phyloP scores from a whole-genome alignment of 2,329 filamentous ascomycete genomes.

The Ustulina deusta region DNA sequence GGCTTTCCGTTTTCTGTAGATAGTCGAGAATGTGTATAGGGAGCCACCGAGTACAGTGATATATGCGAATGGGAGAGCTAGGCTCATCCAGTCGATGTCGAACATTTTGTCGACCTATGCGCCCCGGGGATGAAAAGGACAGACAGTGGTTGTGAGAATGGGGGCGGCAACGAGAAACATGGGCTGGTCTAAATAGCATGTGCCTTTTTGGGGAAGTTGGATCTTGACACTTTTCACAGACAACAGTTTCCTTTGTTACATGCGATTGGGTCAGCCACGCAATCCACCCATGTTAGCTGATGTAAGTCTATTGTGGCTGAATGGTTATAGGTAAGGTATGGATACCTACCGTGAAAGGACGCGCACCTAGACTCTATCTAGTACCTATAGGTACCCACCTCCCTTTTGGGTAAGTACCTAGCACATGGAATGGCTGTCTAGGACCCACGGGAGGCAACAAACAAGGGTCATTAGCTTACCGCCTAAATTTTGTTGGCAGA shows the following conservation, averaged over 20 bases:
- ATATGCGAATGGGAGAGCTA: conserved; percentile 90
- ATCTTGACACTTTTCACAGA: conserved; percentile 51
- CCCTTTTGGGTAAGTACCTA: not conserved
- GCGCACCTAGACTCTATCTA: no score
- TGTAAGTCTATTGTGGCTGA: no score
- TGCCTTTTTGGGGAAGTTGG: conserved; percentile 37
- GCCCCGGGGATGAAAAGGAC: conserved; percentile 15
- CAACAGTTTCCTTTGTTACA: conserved; percentile 20
- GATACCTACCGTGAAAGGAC: no score
- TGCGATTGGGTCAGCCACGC: conserved; percentile 9
- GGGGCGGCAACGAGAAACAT: conserved; percentile 31
- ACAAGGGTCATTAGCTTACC: conserved; percentile 39
- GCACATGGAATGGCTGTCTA: no score
- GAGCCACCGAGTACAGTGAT: conserved; percentile 87
- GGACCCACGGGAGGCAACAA: not conserved
- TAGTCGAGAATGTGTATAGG: conserved; percentile 88
- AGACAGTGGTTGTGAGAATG: conserved; percentile 22
- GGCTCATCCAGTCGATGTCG: conserved; percentile 81
- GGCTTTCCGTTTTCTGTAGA: conserved; percentile 94
- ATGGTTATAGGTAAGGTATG: no score
- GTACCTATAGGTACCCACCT: no score
- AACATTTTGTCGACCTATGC: conserved; percentile 57
- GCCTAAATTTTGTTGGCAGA: conserved; percentile 51
- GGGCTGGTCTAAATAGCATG: conserved; percentile 12
- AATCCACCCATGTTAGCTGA: not conserved